These are phyloP conservation scores for Tuber melanosporum DNA, from an alignment of 495 filamentous ascomycete genomes.

Conservation along the genomic window DNA sequence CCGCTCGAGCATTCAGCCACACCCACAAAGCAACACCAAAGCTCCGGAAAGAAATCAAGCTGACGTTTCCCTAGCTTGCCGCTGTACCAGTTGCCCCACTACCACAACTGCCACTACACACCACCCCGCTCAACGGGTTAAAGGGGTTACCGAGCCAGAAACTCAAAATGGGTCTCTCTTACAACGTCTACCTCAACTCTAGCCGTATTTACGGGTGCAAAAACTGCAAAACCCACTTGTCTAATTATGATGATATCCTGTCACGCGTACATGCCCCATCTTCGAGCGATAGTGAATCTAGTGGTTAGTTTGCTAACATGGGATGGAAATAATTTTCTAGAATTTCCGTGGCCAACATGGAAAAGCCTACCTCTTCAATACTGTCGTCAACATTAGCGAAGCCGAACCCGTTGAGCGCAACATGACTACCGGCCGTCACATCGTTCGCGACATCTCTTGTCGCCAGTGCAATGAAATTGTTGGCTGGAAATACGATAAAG, in stretches of 20 bases:
- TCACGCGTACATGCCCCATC: conserved; percentile 60
- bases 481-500: conserved; percentile 99
- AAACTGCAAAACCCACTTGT: conserved; percentile 88
- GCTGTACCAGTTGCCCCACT: neutral
- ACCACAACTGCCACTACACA: neutral
- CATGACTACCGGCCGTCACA: conserved; percentile 96
- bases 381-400: conserved; percentile 78
- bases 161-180: conserved; percentile 77
- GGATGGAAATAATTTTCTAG: conserved; percentile 48
- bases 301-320: neutral
- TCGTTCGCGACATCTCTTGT: conserved; percentile 88
- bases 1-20: conserved; percentile 1
- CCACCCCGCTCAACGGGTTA: conserved; percentile 2
- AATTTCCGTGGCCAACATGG: conserved; percentile 98
- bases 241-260: conserved; percentile 92
- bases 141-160: conserved; percentile 7
- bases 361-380: conserved; percentile 95
- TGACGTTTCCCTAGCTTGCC: neutral
- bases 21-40: neutral
- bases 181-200: conserved; percentile 90
- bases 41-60: neutral
- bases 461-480: conserved; percentile 83
- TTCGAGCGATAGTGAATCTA: conserved; percentile 8
- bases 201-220: conserved; percentile 93
- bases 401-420: conserved; percentile 81